Evolutionary conservation across 345 rosid genomes (phyloP), one percentile per base, ranked within the genome.

Genomic region (Pistacia integerrima): DNA sequence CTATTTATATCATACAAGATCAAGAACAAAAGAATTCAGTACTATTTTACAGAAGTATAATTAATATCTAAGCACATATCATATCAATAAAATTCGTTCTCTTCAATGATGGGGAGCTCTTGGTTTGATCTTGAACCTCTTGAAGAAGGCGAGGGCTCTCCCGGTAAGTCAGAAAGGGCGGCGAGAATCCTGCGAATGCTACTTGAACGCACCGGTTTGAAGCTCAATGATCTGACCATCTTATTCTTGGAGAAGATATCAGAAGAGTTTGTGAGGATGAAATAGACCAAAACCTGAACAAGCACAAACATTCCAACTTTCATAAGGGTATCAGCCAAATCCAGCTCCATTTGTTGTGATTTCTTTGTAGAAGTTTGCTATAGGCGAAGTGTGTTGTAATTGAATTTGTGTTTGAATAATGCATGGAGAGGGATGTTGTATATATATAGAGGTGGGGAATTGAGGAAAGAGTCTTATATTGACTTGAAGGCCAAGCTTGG

Each of bases 201-300:
- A 55, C 70, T 60, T 0, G 90, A 89, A 17, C 87, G 87, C 14
- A 88, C 84, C 3, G 83, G 81, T 33, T 61, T 82, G 86, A 88
- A 87, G 82, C 91, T 79, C 25, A 79, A 71, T 0, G 91, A 79
- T 38, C 82, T 76, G 64, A 28, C 73, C 80, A 33, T 80, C 78
- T 71, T 84, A 69, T 83, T 79, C 75, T 74, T 69, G 74, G 87
- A 83, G 85, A 86, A 90, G 63, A 86, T 57, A 25, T 82, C 70
- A 4, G 93, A 88, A 58, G 85, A 90, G 1, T 79, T 88, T 25
- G 87, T 65, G 60, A 88, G 87, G 48, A 90, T 85, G 54, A 83
- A 72, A 70, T 86, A 90, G 5, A 90, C 88, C 78, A 90, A 72
- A 56, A 75, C 88, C 69, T 90, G 91, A 22, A 86, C 87, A 64